Conservation (phyloP, 2,329 filamentous ascomycete genomes). For the Aureobasidium sp. region DNA sequence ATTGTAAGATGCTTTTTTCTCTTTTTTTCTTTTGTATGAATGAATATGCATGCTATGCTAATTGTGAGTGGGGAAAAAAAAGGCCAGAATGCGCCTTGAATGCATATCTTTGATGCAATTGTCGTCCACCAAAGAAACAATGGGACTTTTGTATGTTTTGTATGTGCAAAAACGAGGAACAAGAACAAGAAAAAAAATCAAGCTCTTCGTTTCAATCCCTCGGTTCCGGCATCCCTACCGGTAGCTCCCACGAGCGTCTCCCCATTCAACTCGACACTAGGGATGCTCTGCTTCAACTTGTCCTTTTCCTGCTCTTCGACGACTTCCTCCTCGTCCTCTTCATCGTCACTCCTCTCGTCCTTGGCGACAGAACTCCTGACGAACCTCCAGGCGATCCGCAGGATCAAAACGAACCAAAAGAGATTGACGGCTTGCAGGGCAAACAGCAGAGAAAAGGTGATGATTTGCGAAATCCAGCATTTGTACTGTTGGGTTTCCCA, state of each 20-base stretch:
- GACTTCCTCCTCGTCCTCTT: slow-evolving; percentile 46
- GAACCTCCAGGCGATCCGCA: slow-evolving; percentile 65
- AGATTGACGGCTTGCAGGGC: slow-evolving; percentile 66
- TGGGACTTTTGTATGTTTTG: too few relatives aligned
- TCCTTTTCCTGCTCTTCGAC: slow-evolving; percentile 1
- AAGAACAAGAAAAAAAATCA: neutral
- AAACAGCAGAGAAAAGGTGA: slow-evolving; percentile 56
- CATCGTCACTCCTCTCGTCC: slow-evolving; percentile 67
- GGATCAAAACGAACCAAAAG: slow-evolving; percentile 73
- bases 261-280: neutral
- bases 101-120: too few relatives aligned
- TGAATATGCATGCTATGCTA: too few relatives aligned
- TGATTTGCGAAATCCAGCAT: slow-evolving; percentile 58
- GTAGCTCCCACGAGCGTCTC: neutral
- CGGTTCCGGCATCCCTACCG: neutral
- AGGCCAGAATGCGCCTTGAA: too few relatives aligned
- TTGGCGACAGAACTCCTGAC: slow-evolving; percentile 51
- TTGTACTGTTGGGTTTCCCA: slow-evolving; percentile 73
- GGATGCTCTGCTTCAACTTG: neutral
- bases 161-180: neutral
- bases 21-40: too few relatives aligned
- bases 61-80: too few relatives aligned
- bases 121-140: too few relatives aligned
- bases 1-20: too few relatives aligned
- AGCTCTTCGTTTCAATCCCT: neutral